These are phyloP conservation scores for Russula sp. DNA, from an alignment of 768 basidiomycete genomes.

Conservation along the genomic window DNA sequence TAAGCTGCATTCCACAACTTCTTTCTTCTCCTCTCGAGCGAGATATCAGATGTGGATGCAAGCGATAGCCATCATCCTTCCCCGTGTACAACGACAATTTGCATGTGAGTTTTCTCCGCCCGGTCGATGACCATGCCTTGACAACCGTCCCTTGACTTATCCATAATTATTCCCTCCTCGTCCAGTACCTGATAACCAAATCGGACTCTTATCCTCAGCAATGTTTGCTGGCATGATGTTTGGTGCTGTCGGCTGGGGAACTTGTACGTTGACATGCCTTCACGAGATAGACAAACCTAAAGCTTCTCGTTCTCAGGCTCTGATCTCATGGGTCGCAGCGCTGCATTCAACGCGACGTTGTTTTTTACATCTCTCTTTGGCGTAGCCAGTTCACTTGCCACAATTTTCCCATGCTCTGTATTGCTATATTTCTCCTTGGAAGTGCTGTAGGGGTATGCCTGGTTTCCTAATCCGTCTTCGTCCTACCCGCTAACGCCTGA, in stretches of 20 bases:
- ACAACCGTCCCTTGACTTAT: background rate
- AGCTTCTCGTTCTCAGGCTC: slow-evolving; percentile 49
- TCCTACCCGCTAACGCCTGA: background rate
- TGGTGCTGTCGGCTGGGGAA: slow-evolving; percentile 88
- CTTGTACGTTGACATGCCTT: slow-evolving; percentile 49
- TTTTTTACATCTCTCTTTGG: slow-evolving; percentile 91
- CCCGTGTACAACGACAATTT: slow-evolving; percentile 92
- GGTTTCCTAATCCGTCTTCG: slow-evolving; percentile 13
- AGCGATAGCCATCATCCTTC: slow-evolving; percentile 88
- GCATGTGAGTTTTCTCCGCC: slow-evolving; percentile 46
- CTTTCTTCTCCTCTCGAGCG: slow-evolving; percentile 8
- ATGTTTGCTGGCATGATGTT: slow-evolving; percentile 99
- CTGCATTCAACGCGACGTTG: slow-evolving; percentile 91
- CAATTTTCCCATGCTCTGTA: slow-evolving; percentile 68
- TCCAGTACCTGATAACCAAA: slow-evolving; percentile 67
- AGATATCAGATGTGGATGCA: slow-evolving; percentile 83
- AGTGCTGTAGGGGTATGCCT: slow-evolving; percentile 83
- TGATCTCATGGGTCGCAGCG: slow-evolving; percentile 81
- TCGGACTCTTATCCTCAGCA: slow-evolving; percentile 80
- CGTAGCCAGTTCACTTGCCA: slow-evolving; percentile 68
- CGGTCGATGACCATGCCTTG: too few species aligned
- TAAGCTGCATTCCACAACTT: slow-evolving; percentile 38
- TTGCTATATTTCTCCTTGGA: slow-evolving; percentile 82
- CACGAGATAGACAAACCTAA: slow-evolving; percentile 3
- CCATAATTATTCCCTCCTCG: background rate